Base-by-base conservation (phyloP, 1,284 basidiomycete genomes). In the Tilletia walkeri region DNA sequence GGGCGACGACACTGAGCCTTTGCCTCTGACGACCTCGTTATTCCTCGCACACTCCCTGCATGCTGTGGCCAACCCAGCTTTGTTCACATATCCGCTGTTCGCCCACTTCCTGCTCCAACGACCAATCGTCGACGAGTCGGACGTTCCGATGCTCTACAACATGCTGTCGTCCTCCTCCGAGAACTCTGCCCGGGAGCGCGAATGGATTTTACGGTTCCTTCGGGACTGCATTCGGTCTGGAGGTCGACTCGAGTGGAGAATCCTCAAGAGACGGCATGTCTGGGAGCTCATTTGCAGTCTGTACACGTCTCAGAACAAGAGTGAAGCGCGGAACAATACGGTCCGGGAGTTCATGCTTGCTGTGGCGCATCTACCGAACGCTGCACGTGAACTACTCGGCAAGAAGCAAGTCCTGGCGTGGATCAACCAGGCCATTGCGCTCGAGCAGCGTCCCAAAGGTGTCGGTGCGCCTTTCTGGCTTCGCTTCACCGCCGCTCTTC, bases 151-250 rank as follows among this genome's bases (percentile, higher is more conserved):
- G 88, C 85, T 96, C 47, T 93, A 92, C 83, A 87, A 87, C 12
- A 90, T 94, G 88, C 86, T 98, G 2, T 95, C 94, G 82, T 84
- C 86, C 6, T 87, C 89, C 0, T 86, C 86, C 24, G 90, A 91
- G 39, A 92, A 91, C 89, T 90, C 89, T 84, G 90, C 89, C 80
- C 75, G 75, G 45, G 93, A 97, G 79, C 87, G 93, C 24, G 86
- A 87, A 1, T 97, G 94, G 94, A 94, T 97, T 65, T 85, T 97
- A 54, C 87, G 90, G 54, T 91, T 94, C 82, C 84, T 97, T 48
- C 86, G 90, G 0, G 93, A 95, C 76, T 92, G 91, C 0, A 89
- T 93, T 86, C 86, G 87, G 69, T 88, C 88, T 36, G 83, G 85
- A 36, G 83, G 85, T 38, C 86, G 86, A 0, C 87, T 88, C 69